Percentiles rank a stretch among this genome's conserved stretches.
Conservation (phyloP, 257 asterid species). For the Solanum pennellii region DNA sequence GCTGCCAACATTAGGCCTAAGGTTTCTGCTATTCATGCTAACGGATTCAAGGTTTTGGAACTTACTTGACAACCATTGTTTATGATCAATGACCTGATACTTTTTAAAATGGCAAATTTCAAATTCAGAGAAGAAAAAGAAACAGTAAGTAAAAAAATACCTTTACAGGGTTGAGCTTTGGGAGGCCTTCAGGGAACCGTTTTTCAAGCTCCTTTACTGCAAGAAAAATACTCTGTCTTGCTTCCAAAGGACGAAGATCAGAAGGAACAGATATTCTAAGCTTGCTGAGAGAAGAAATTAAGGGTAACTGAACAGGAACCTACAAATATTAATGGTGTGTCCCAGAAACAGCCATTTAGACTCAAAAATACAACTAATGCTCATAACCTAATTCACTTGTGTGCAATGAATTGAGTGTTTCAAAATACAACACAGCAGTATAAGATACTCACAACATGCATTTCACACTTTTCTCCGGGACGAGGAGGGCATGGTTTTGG, state of each 20-base stretch:
- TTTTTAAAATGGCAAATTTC: background rate
- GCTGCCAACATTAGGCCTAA: background rate
- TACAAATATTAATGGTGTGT: slow-evolving; percentile 11
- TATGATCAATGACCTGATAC: background rate
- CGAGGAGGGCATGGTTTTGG: slow-evolving; percentile 88
- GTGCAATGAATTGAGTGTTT: background rate
- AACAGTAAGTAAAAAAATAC: slow-evolving; percentile 15
- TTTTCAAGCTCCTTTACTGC: slow-evolving; percentile 82
- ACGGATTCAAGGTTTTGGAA: background rate
- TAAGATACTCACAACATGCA: slow-evolving; percentile 68
- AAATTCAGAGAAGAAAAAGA: background rate
- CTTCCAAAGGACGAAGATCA: slow-evolving; percentile 83
- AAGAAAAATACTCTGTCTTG: slow-evolving; percentile 69
- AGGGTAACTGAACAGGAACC: slow-evolving; percentile 95
- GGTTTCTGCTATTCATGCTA: background rate
- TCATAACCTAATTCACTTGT: background rate
- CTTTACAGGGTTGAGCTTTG: slow-evolving; percentile 85
- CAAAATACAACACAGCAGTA: background rate
- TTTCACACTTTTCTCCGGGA: slow-evolving; percentile 92
- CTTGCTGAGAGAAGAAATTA: slow-evolving; percentile 82
- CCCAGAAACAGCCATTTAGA: background rate
- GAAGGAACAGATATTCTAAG: slow-evolving; percentile 73
- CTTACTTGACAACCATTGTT: background rate
- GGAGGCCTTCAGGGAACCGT: slow-evolving; percentile 86
- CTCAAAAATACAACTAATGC: background rate